A percentile compares a stretch with the other conserved stretches of the same genome.
These are phyloP conservation scores for Sisymbrium irio DNA, from an alignment of 345 rosid species.

Conservation along the genomic window DNA sequence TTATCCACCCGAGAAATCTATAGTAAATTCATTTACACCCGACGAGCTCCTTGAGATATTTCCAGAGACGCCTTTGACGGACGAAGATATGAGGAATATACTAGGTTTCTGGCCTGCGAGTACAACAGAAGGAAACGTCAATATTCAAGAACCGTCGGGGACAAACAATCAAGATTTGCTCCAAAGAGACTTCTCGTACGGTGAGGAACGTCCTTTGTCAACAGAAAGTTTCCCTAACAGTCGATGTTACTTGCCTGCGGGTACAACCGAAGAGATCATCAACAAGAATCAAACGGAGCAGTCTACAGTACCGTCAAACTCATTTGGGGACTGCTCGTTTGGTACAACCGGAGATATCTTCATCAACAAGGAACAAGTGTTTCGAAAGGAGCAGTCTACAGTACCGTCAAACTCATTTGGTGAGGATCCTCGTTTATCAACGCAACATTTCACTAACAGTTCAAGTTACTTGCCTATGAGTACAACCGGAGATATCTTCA, in stretches of 20 bases:
- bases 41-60: not conserved
- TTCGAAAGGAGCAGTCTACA: not conserved
- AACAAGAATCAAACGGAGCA: not conserved
- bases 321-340: not conserved
- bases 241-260: not conserved
- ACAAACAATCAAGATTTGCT: not conserved
- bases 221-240: slow-evolving; percentile 21
- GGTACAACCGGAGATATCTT: no score
- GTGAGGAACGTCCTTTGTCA: not conserved
- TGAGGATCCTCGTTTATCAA: no score
- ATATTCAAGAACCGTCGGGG: not conserved
- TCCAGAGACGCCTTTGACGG: not conserved
- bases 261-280: no score
- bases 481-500: no score
- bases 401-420: no score
- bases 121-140: not conserved
- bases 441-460: no score
- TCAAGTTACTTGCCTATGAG: no score
- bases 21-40: not conserved
- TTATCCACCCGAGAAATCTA: not conserved
- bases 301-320: not conserved
- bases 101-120: not conserved
- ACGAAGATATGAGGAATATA: not conserved
- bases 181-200: not conserved
- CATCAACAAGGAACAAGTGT: no score